A percentile compares a stretch with the other conserved stretches of the same genome.
phyloP scores from a whole-genome alignment of 108 stramenopile species.

The Stephanodiscus minutulus region DNA sequence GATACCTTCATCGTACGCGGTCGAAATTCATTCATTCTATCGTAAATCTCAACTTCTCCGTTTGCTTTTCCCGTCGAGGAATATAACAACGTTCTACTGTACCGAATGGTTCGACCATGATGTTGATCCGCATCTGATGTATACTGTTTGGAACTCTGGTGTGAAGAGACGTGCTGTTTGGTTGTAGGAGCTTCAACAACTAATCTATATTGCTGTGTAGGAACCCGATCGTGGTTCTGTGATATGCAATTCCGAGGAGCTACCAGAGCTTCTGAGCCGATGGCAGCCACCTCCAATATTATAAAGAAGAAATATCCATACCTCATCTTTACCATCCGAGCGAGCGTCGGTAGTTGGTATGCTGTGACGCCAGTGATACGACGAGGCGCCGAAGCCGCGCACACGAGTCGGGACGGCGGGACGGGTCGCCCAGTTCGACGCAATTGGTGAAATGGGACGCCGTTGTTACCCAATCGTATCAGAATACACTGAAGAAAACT shows the following conservation, averaged over 20 bases:
- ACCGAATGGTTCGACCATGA: not conserved
- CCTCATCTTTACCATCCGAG: slow-evolving; percentile 1
- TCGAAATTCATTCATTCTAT: slow-evolving; percentile 19
- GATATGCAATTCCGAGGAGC: slow-evolving; percentile 1
- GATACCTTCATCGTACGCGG: slow-evolving; percentile 46
- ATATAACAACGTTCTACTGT: not conserved
- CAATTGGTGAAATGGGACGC: too few relatives aligned
- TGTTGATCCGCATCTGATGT: not conserved
- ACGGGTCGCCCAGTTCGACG: too few relatives aligned
- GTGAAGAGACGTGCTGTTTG: not conserved
- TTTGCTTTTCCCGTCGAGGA: not conserved
- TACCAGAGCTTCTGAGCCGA: slow-evolving; percentile 13
- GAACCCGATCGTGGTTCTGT: not conserved
- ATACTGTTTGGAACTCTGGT: not conserved
- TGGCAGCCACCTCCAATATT: slow-evolving; percentile 6
- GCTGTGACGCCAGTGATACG: too few relatives aligned
- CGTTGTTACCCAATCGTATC: too few relatives aligned
- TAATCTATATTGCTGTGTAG: not conserved
- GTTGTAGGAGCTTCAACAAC: not conserved
- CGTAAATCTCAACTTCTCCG: not conserved
- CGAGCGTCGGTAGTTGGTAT: not conserved
- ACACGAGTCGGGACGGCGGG: too few relatives aligned
- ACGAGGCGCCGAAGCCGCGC: too few relatives aligned
- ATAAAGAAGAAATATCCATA: not conserved
- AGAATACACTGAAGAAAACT: too few relatives aligned